These are phyloP conservation scores for Chalara sp. DNA, from an alignment of 2,329 filamentous ascomycete species.

Conservation along the genomic window DNA sequence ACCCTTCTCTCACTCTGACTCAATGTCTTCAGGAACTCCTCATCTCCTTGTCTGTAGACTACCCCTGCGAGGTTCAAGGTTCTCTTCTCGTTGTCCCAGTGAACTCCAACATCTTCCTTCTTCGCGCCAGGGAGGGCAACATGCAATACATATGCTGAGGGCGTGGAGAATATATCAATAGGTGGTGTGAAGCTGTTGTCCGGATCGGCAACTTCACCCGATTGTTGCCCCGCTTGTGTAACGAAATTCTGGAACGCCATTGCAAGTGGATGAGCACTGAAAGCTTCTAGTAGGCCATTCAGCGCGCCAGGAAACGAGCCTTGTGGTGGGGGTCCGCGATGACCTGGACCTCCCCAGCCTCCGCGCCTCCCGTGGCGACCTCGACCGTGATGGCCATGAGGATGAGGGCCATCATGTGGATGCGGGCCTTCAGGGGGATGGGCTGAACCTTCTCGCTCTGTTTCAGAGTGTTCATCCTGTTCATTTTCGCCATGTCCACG, in stretches of 20 bases:
- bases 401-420: constrained; percentile 11
- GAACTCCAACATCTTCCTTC: constrained; percentile 71
- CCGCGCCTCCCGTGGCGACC: constrained; percentile 2
- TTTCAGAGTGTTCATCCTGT: constrained; percentile 5
- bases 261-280: constrained; percentile 22
- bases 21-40: constrained; percentile 59
- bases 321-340: constrained; percentile 13
- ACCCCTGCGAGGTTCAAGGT: constrained; percentile 65
- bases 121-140: constrained; percentile 69
- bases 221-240: constrained; percentile 17
- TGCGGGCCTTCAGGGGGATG: constrained; percentile 4
- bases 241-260: constrained; percentile 22
- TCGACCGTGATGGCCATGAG: constrained; percentile 3
- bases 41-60: constrained; percentile 63
- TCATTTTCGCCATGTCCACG: constrained; percentile 17
- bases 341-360: constrained; percentile 4
- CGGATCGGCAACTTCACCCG: constrained; percentile 17
- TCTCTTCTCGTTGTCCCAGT: constrained; percentile 65
- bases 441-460: constrained; percentile 7
- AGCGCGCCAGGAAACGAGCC: constrained; percentile 16
- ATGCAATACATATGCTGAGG: constrained; percentile 61
- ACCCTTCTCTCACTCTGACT: constrained; percentile 59
- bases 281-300: constrained; percentile 17
- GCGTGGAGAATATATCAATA: constrained; percentile 70
- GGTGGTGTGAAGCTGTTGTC: constrained; percentile 51